Evolutionary conservation across 495 filamentous ascomycete species (phyloP), one percentile per base, ranked within the genome.

Genomic region (Peziza echinospora): DNA sequence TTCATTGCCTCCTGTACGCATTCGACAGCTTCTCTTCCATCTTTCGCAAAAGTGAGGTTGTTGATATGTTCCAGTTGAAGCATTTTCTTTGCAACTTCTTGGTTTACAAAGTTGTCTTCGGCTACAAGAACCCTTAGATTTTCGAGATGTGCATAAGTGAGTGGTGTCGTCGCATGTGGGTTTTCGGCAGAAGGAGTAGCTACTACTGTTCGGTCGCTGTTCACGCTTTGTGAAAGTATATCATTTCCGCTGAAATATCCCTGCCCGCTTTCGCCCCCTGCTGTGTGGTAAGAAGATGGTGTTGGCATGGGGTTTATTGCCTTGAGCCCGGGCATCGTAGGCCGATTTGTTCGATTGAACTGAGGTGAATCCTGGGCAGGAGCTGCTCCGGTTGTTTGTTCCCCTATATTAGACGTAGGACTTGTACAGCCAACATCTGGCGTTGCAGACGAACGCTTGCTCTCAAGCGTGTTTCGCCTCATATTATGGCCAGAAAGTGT

Each of bases 101-200:
- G 81, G 57, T 94, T 94, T n/a, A 86, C 84, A 24, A 76, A 76
- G 57, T 94, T 94, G 64, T 94, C 85, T 57, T 94, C 85, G 0
- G 86, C 85, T 21, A 94, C 85, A n/a, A 94, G 64, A 5, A 93
- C 81, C 24, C 79, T 75, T 22, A 91, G 68, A 56, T 76, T 11
- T 82, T 21, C 71, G 70, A 37, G 13, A 37, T 17, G 13, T 37
- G 19, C 19, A 7, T 4, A 37, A 11, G 13, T 17, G 13, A 11
- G 13, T 13, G 30, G 30, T 37, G 3, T 37, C n/a, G n/a, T n/a
- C n/a, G n/a, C n/a, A n/a, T n/a, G n/a, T n/a, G n/a, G n/a, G n/a
- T n/a, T n/a, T n/a, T n/a, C n/a, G n/a, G n/a, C n/a, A n/a, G n/a
- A n/a, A n/a, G n/a, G n/a, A n/a, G n/a, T n/a, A 37, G 30, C 30